Percentiles rank a stretch among this genome's conserved stretches.
Evolutionary conservation across 306 rosid species (phyloP).

Genomic region (Carpinus viminea): DNA sequence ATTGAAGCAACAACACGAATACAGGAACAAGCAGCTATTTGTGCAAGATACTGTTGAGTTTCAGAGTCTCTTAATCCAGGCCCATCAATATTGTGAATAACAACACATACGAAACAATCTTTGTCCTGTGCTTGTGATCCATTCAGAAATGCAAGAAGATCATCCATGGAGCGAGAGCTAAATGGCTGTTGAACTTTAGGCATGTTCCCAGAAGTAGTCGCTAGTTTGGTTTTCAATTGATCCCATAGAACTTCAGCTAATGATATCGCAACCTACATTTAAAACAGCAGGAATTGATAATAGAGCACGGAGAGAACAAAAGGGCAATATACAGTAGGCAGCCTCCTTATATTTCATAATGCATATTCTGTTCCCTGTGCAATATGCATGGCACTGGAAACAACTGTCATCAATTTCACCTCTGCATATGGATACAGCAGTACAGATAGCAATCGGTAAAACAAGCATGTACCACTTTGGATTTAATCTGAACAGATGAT

Average conservation of each 20-base stretch:
- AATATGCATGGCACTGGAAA: too few species aligned
- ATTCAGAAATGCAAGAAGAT: conserved; percentile 73
- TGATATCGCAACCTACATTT: conserved; percentile 61
- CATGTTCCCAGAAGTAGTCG: conserved; percentile 34
- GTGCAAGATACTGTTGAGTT: conserved; percentile 75
- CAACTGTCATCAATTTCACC: neutral
- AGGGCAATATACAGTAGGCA: neutral
- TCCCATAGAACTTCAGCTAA: conserved; percentile 74
- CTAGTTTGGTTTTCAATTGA: conserved; percentile 60
- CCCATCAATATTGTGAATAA: conserved; percentile 89
- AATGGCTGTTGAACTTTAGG: conserved; percentile 56
- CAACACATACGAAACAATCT: conserved; percentile 55
- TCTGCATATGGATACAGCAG: neutral
- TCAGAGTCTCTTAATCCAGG: conserved; percentile 86
- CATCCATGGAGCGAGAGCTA: conserved; percentile 72
- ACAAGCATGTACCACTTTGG: neutral
- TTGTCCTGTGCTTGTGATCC: conserved; percentile 49
- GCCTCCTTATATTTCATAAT: neutral
- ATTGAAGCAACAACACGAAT: conserved; percentile 74
- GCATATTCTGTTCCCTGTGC: conserved; percentile 3
- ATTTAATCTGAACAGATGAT: neutral
- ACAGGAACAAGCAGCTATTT: conserved; percentile 71
- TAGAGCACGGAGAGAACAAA: conserved; percentile 8
- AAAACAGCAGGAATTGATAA: conserved; percentile 14
- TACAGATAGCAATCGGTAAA: neutral